Evolutionary conservation across 441 rosid species (phyloP), one percentile per base, ranked within the genome.

Genomic region (Capsella rubella): DNA sequence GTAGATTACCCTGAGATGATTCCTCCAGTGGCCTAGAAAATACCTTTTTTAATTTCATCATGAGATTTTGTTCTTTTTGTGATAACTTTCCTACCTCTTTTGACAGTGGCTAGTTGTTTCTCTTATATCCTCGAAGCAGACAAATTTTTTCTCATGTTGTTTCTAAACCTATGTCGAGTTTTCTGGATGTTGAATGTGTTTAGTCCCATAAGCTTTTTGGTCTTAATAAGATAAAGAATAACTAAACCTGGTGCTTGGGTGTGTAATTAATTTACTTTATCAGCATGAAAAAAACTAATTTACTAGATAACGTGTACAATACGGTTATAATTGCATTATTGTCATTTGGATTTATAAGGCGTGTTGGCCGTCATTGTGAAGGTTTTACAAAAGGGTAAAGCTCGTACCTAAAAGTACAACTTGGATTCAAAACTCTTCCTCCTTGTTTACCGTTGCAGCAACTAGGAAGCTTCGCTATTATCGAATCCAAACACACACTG

Each of bases 1-100:
- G 73, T 84, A 1, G 90, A 87, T 72, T 73, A 85, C 74, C 89
- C 90, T 34, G 86, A 57, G n/a, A 75, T 61, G 13, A 14, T 59
- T 13, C 29, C 45, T 57, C 74, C 57, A 11, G 65, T 75, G 9
- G 79, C 74, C 45, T 75, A 69, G 55, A 31, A 4, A 42, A 37
- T 13, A 32, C 47, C 12, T 39, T 40, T 15, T 27, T 66, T 66
- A 15, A 3, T 5, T 53, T 6, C 16, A 6, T 6, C 14, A 56
- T 56, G 13, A 0, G 61, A 56, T 53, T 28, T 53, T 53, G 58
- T 28, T 53, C 35, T 49, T 53, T 53, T 13, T 29, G 59, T 29
- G n/a, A 28, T 8, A 29, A n/a, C 59, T 14, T 54, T 14, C 14
- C 18, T 31, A 3, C 37, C 10, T 28, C 39, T 14, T 54, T 29